A percentile compares a stretch with the other conserved stretches of the same genome.
Evolutionary conservation across 129 eudicot genomes (phyloP).

Genomic region (Kitagawia praeruptora): DNA sequence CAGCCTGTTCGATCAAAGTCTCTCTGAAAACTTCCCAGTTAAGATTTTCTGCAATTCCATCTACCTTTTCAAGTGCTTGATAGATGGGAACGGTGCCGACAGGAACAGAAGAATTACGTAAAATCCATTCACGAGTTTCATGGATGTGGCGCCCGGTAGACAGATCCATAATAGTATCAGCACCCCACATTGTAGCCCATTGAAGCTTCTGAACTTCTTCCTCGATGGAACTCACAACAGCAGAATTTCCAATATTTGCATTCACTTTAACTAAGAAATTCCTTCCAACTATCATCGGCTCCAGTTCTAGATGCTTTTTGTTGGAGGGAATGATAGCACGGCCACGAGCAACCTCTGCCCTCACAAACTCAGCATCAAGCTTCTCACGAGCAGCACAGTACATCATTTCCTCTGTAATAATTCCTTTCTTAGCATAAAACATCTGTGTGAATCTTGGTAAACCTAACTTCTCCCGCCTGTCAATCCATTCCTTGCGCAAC

Average conservation of each 20-base stretch:
- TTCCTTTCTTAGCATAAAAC: constrained; percentile 90
- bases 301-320: constrained; percentile 81
- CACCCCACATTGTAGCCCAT: constrained; percentile 99
- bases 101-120: constrained; percentile 87
- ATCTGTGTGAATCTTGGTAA: constrained; percentile 90
- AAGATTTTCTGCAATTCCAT: constrained; percentile 84
- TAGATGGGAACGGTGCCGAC: constrained; percentile 94
- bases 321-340: constrained; percentile 99
- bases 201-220: constrained; percentile 98
- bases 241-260: constrained; percentile 95
- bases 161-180: constrained; percentile 95
- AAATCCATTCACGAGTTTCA: constrained; percentile 98
- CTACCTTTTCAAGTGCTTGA: constrained; percentile 90
- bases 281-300: constrained; percentile 96
- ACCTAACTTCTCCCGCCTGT: constrained; percentile 57
- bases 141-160: constrained; percentile 98
- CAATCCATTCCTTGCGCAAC: constrained; percentile 82
- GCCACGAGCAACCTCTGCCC: constrained; percentile 97
- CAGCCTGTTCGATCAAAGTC: constrained; percentile 97
- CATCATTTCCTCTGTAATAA: constrained; percentile 87
- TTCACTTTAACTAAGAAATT: constrained; percentile 92
- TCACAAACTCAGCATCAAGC: constrained; percentile 88
- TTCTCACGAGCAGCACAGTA: constrained; percentile 95
- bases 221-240: constrained; percentile 91
- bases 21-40: constrained; percentile 93